These are phyloP conservation scores for Penicillium vulpinum DNA, from an alignment of 2,329 filamentous ascomycete species.

Conservation along the genomic window DNA sequence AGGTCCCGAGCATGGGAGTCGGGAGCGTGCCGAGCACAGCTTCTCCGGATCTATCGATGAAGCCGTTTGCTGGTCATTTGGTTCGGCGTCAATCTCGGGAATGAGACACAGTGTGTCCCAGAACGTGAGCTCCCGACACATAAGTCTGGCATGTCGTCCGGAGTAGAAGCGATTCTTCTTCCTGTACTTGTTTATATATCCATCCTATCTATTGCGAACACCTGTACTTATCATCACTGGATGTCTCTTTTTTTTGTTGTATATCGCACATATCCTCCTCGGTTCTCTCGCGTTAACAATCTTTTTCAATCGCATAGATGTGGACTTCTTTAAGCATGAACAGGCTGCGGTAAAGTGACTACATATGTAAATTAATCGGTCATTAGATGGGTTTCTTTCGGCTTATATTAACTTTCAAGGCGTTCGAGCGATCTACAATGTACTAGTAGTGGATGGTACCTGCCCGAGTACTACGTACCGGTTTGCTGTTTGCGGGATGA, in stretches of 20 bases:
- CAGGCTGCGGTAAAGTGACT: too few relatives aligned
- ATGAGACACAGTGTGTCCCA: background rate
- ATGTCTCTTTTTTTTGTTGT: background rate
- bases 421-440: too few relatives aligned
- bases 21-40: background rate
- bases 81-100: background rate
- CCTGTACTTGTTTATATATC: constrained; percentile 11
- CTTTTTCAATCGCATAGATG: background rate
- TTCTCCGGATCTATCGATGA: background rate
- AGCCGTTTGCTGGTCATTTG: background rate
- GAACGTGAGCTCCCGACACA: background rate
- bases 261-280: background rate
- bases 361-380: too few relatives aligned
- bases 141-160: background rate
- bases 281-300: background rate
- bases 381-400: too few relatives aligned
- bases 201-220: background rate
- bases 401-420: too few relatives aligned
- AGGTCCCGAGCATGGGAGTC: background rate
- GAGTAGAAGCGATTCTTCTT: constrained; percentile 8
- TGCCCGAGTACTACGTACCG: too few relatives aligned
- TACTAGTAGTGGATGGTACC: too few relatives aligned
- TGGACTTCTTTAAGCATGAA: too few relatives aligned
- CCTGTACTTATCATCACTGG: constrained; percentile 4
- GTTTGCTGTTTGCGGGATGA: too few relatives aligned